Percentiles rank a stretch among this genome's conserved stretches.
phyloP scores from a whole-genome alignment of 192 early-diverging fungal species.

The Entomortierella chlamydospora region DNA sequence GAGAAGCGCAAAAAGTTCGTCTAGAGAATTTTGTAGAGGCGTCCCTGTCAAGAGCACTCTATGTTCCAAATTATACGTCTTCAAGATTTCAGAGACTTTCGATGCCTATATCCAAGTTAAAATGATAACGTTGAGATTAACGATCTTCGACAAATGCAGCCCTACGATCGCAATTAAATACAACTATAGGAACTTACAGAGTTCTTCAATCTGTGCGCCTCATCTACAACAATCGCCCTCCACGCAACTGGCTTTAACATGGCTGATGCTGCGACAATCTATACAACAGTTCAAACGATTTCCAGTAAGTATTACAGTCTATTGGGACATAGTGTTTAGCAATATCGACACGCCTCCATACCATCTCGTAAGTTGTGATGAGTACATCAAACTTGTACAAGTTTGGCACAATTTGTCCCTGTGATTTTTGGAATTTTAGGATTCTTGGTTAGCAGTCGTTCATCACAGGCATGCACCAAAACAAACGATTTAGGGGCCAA shows the following conservation, averaged over 20 bases:
- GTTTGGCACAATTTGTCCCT: constrained; percentile 59
- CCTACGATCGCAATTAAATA: not conserved
- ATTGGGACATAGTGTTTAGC: too few relatives aligned
- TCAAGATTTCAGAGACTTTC: constrained; percentile 81
- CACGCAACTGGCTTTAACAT: constrained; percentile 79
- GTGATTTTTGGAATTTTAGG: not conserved
- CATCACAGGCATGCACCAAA: too few relatives aligned
- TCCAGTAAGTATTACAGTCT: too few relatives aligned
- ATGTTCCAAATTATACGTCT: constrained; percentile 81
- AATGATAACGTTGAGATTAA: not conserved
- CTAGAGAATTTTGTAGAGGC: constrained; percentile 84
- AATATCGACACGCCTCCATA: not conserved
- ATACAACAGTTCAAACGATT: constrained; percentile 4
- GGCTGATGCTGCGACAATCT: constrained; percentile 66
- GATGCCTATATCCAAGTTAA: constrained; percentile 58
- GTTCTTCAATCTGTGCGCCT: constrained; percentile 90
- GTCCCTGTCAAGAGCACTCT: constrained; percentile 85
- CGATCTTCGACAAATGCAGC: not conserved
- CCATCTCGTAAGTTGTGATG: constrained; percentile 69
- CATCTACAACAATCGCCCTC: constrained; percentile 82
- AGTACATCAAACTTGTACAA: constrained; percentile 71
- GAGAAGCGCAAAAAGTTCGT: constrained; percentile 85
- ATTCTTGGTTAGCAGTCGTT: too few relatives aligned
- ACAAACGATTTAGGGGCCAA: constrained; percentile 7
- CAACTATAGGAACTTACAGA: constrained; percentile 51